These are phyloP conservation scores for Yamadazyma endophytica DNA, from an alignment of 805 yeast species.

Conservation along the genomic window DNA sequence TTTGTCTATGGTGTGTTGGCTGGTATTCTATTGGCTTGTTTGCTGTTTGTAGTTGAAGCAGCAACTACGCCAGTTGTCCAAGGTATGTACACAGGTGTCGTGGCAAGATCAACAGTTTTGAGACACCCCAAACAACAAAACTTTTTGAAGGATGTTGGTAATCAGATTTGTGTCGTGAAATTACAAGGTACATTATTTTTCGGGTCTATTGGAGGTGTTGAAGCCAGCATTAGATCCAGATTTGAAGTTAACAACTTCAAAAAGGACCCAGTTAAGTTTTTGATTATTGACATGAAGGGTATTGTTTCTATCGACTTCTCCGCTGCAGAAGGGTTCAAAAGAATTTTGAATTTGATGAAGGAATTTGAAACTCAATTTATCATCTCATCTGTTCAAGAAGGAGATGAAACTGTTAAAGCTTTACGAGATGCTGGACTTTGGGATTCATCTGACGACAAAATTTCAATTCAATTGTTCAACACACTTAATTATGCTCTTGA, in stretches of 20 bases:
- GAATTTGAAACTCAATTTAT: constrained; percentile 68
- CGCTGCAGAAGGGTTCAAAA: constrained; percentile 92
- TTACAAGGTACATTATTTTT: constrained; percentile 87
- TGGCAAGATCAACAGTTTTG: constrained; percentile 87
- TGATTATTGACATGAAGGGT: constrained; percentile 79
- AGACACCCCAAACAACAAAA: constrained; percentile 88
- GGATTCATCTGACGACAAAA: constrained; percentile 40
- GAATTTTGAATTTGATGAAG: constrained; percentile 74
- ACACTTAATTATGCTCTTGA: constrained; percentile 86
- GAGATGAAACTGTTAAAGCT: constrained; percentile 63
- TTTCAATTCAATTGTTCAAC: constrained; percentile 57
- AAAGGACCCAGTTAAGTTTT: constrained; percentile 65
- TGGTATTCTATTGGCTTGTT: constrained; percentile 87
- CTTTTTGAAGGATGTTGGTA: constrained; percentile 79
- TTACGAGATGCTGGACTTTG: constrained; percentile 82
- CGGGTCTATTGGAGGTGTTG: constrained; percentile 93
- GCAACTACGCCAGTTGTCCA: constrained; percentile 78
- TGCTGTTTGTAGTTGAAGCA: constrained; percentile 92
- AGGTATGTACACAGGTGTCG: constrained; percentile 80
- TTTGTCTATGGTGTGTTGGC: constrained; percentile 89
- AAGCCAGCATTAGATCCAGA: constrained; percentile 61
- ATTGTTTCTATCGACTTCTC: constrained; percentile 85
- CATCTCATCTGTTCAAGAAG: constrained; percentile 70
- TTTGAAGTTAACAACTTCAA: constrained; percentile 53
- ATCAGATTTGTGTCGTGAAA: constrained; percentile 84